Evolutionary conservation across 129 eudicot genomes (phyloP), one percentile per base, ranked within the genome.

Genomic region (Deinandra increscens): DNA sequence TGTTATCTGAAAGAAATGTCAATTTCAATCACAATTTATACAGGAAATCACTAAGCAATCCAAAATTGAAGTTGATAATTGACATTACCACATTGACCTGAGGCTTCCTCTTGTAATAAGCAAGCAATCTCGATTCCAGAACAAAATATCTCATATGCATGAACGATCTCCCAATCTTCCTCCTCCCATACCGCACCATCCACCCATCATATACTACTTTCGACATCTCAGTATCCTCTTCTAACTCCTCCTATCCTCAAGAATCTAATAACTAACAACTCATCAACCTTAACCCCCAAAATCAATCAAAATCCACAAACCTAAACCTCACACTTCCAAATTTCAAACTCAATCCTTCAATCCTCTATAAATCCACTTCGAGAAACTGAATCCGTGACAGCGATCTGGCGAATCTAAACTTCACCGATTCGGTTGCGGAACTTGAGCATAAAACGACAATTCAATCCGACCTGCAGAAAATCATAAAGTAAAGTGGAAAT

Each of bases 61-160:
- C 50, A 33, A 33, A 75, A 45, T 7, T 17, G 12, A 74, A 74
- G 23, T 58, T 67, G 12, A 67, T 58, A 42, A 75, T 45, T 58
- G 49, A 67, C 54, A 17, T 78, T 79, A 94, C 99, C 97, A 90
- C 97, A 82, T 89, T 89, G 48, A 83, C 90, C 63, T 94, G 93
- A 58, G 99, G 99, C 84, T 94, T 94, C 87, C 87, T 79, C 91
- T 89, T 94, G 95, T 94, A 94, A 76, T 89, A 94, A n/a, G 99
- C 97, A 66, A 94, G 79, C 70, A 94, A 76, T 9, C 99, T 69
- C 1, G 89, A 76, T 61, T 94, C 99, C 0, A 94, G 91, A 26
- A 94, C 96, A 36, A 94, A 94, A 89, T 87, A 94, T 42, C 99
- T 76, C 99, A 85, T 94, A 67, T 94, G 99, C 68, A 94, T 89